Evolutionary conservation across 2,329 filamentous ascomycete genomes (phyloP).

Genomic region (Xylaria sp.): DNA sequence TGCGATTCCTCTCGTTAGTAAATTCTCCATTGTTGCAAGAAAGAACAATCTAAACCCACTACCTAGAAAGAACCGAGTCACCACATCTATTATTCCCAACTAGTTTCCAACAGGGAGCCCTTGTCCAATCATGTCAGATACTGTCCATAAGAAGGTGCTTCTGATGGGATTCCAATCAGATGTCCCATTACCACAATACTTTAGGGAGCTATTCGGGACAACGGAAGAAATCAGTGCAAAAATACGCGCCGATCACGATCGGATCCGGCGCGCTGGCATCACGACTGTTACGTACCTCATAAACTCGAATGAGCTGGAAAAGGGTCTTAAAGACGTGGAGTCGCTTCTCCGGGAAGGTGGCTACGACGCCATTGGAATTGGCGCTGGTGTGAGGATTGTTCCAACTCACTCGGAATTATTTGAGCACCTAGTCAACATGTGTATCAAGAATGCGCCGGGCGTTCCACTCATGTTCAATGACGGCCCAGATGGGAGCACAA

Average conservation of each 20-base stretch:
- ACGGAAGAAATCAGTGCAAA: slow-evolving; percentile 20
- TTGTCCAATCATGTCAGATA: slow-evolving; percentile 9
- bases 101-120: background rate
- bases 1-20: background rate
- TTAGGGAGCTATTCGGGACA: slow-evolving; percentile 18
- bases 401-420: slow-evolving; percentile 27
- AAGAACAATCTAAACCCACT: background rate
- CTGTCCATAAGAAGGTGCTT: slow-evolving; percentile 15
- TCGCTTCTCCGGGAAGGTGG: slow-evolving; percentile 11
- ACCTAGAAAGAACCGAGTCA: background rate
- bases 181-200: slow-evolving; percentile 12
- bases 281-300: slow-evolving; percentile 8
- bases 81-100: background rate
- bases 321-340: slow-evolving; percentile 11
- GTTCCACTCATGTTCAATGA: slow-evolving; percentile 28
- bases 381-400: slow-evolving; percentile 26
- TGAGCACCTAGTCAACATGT: slow-evolving; percentile 32
- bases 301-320: slow-evolving; percentile 15
- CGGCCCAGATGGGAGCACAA: slow-evolving; percentile 19
- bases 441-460: slow-evolving; percentile 7
- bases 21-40: background rate
- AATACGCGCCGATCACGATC: slow-evolving; percentile 14
- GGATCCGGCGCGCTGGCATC: slow-evolving; percentile 24
- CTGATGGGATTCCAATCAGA: slow-evolving; percentile 14
- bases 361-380: slow-evolving; percentile 31